Evolutionary conservation across 2,329 filamentous ascomycete genomes (phyloP).

Genomic region (Rachicladosporium sp.): DNA sequence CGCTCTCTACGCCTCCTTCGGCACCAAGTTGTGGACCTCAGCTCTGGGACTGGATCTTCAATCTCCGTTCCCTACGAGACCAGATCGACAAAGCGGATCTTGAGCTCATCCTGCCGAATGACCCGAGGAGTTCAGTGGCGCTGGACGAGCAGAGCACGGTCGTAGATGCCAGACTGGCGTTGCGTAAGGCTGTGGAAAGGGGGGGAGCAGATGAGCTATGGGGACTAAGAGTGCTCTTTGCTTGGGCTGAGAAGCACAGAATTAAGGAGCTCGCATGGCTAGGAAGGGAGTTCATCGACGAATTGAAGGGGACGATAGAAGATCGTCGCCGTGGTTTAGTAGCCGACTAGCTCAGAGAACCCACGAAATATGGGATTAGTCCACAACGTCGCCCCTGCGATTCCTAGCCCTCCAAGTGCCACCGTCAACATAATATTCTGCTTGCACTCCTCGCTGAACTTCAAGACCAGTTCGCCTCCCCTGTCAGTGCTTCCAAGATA

Average conservation of each 20-base stretch:
- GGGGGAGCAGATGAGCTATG: conserved; percentile 45
- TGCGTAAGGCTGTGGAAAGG: conserved; percentile 33
- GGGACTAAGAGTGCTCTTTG: conserved; percentile 52
- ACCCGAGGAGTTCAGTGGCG: conserved; percentile 31
- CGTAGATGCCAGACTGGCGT: conserved; percentile 60
- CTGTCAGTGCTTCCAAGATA: no score
- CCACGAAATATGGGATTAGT: no score
- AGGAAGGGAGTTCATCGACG: no score
- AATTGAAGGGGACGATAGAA: no score
- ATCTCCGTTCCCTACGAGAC: conserved; percentile 38
- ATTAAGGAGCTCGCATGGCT: neutral
- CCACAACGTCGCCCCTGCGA: no score
- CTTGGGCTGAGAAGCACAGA: conserved; percentile 45
- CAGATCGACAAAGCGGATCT: conserved; percentile 53
- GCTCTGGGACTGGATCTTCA: conserved; percentile 65
- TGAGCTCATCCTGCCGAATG: conserved; percentile 29
- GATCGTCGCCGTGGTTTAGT: no score
- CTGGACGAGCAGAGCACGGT: conserved; percentile 45
- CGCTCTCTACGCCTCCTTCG: conserved; percentile 39
- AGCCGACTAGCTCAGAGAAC: no score
- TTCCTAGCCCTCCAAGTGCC: no score
- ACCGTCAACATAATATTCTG: no score
- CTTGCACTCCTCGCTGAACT: no score
- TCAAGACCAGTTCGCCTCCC: no score
- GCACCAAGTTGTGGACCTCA: conserved; percentile 20